These are phyloP conservation scores for Penicillium sp. DNA, from an alignment of 2,329 filamentous ascomycete species.

Conservation along the genomic window DNA sequence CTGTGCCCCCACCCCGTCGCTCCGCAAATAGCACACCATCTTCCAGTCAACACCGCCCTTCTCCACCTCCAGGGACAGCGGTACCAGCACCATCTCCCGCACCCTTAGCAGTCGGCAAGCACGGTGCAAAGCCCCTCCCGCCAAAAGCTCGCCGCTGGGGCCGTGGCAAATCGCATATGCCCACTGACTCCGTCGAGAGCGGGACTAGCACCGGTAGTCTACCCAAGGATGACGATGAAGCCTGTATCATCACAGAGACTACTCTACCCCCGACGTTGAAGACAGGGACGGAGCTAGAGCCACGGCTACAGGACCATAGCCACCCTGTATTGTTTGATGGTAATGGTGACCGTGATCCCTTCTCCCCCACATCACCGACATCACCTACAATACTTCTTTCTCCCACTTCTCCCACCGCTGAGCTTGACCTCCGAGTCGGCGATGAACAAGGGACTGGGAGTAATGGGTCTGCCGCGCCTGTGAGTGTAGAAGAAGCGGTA, in stretches of 20 bases:
- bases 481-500: conserved; percentile 37
- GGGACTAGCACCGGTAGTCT: conserved; percentile 14
- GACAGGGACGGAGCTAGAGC: not conserved
- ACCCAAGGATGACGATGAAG: conserved; percentile 16
- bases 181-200: conserved; percentile 27
- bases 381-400: conserved; percentile 20
- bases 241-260: conserved; percentile 5
- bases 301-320: not conserved
- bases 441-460: not conserved
- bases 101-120: conserved; percentile 13
- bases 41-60: conserved; percentile 28
- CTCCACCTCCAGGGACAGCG: not conserved
- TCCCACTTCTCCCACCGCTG: not conserved
- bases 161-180: conserved; percentile 26
- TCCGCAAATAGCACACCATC: conserved; percentile 31
- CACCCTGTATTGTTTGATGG: not conserved
- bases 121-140: conserved; percentile 38
- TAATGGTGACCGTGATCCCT: conserved; percentile 12
- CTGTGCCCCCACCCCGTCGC: conserved; percentile 43
- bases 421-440: not conserved
- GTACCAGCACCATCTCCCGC: not conserved
- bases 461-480: conserved; percentile 5
- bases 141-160: conserved; percentile 46
- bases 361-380: conserved; percentile 23
- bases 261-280: not conserved